Conservation (phyloP, 148 eudicot genomes). For the Rhododendron griersonianum region DNA sequence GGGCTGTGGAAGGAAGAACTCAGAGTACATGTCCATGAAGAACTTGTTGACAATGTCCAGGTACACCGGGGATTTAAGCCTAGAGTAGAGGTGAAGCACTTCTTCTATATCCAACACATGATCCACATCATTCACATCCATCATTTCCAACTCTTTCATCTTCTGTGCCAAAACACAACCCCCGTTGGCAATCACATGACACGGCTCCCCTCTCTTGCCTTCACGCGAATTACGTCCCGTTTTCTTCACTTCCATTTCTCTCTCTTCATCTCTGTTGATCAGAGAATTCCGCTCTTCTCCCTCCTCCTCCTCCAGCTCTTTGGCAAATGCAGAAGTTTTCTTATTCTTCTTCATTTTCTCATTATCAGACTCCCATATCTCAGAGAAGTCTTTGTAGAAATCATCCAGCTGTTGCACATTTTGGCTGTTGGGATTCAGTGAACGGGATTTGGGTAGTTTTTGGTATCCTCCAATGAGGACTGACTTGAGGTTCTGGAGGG, state of each 20-base stretch:
- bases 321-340: neutral
- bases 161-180: slow-evolving; percentile 42
- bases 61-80: slow-evolving; percentile 69
- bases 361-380: slow-evolving; percentile 21
- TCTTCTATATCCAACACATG: slow-evolving; percentile 85
- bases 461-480: slow-evolving; percentile 37
- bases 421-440: slow-evolving; percentile 31
- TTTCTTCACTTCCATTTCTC: slow-evolving; percentile 15
- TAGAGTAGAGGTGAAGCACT: slow-evolving; percentile 73
- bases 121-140: slow-evolving; percentile 59
- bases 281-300: slow-evolving; percentile 4
- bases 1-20: slow-evolving; percentile 44
- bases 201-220: slow-evolving; percentile 13
- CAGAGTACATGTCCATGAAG: slow-evolving; percentile 75
- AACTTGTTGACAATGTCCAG: slow-evolving; percentile 75
- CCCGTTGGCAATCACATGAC: slow-evolving; percentile 8
- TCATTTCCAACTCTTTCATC: slow-evolving; percentile 77
- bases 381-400: slow-evolving; percentile 23
- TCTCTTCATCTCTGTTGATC: neutral
- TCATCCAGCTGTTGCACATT: slow-evolving; percentile 32
- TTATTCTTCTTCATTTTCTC: slow-evolving; percentile 4
- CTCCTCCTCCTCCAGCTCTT: slow-evolving; percentile 15
- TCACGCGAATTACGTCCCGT: neutral
- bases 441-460: slow-evolving; percentile 35
- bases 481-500: slow-evolving; percentile 46